Evolutionary conservation across 2,329 filamentous ascomycete species (phyloP).

Genomic region (Colletotrichum incanum): DNA sequence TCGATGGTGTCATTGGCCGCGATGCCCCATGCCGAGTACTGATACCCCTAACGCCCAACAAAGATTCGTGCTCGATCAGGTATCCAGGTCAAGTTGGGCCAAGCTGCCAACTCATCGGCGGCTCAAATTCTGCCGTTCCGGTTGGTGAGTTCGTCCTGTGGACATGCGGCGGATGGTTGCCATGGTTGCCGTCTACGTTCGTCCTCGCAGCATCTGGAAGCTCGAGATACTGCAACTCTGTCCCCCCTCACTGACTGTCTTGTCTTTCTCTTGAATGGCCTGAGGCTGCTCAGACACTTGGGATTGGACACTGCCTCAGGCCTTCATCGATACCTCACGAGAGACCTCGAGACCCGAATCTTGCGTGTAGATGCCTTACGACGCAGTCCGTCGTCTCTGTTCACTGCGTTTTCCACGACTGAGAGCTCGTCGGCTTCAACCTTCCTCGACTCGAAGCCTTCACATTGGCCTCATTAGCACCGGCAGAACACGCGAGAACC

Average conservation of each 20-base stretch:
- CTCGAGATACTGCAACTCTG: constrained; percentile 15
- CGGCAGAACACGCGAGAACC: constrained; percentile 5
- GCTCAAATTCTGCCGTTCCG: constrained; percentile 35
- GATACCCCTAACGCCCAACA: constrained; percentile 25
- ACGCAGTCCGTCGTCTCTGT: constrained; percentile 17
- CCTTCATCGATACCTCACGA: constrained; percentile 26
- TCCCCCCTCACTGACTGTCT: constrained; percentile 4
- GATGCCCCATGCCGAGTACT: neutral
- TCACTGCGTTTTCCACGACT: constrained; percentile 34
- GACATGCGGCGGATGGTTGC: constrained; percentile 6
- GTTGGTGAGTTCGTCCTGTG: constrained; percentile 29
- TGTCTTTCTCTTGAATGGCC: neutral
- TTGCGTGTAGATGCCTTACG: constrained; percentile 37
- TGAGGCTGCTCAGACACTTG: neutral
- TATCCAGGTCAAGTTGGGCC: constrained; percentile 5
- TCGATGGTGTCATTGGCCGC: constrained; percentile 21
- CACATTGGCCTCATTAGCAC: constrained; percentile 31
- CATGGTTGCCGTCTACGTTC: constrained; percentile 16
- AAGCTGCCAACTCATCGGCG: constrained; percentile 42
- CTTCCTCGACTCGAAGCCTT: neutral
- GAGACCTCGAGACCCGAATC: constrained; percentile 16
- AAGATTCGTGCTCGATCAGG: constrained; percentile 14
- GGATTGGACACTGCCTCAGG: constrained; percentile 23
- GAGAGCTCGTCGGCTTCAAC: constrained; percentile 18
- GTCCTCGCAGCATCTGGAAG: constrained; percentile 31